phyloP scores from a whole-genome alignment of 768 basidiomycete species.

The Auricularia auricula-judae region DNA sequence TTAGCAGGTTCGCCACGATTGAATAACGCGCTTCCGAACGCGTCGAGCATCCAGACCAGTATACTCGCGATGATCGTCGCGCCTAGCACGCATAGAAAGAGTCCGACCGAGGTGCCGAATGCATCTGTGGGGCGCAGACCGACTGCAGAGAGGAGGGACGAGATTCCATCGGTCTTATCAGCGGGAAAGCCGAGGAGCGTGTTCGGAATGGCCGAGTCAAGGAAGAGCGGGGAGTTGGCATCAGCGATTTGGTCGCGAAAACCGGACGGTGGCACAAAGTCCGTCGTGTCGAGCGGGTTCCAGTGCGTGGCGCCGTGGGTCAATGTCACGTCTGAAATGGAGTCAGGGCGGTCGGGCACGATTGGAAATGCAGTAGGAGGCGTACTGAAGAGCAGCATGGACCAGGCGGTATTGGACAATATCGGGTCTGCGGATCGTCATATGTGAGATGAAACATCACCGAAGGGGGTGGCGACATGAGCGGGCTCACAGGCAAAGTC shows the following conservation, averaged over 20 bases:
- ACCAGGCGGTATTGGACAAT: conserved; percentile 80
- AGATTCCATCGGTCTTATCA: conserved; percentile 55
- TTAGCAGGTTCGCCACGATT: background rate
- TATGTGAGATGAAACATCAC: background rate
- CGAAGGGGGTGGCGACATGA: background rate
- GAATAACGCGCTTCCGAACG: conserved; percentile 17
- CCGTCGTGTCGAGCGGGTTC: conserved; percentile 49
- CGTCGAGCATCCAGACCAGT: conserved; percentile 65
- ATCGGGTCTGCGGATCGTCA: conserved; percentile 58
- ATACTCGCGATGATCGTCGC: conserved; percentile 60
- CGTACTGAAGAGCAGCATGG: conserved; percentile 66
- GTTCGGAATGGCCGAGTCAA: conserved; percentile 59
- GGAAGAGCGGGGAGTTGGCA: conserved; percentile 61
- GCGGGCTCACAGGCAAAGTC: conserved; percentile 69
- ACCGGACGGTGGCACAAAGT: conserved; percentile 53
- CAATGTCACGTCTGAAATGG: conserved; percentile 57
- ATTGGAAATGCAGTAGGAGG: conserved; percentile 2
- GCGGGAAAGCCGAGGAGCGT: conserved; percentile 59
- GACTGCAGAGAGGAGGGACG: conserved; percentile 73
- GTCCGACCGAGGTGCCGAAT: conserved; percentile 67
- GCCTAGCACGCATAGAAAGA: conserved; percentile 74
- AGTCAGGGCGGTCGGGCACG: background rate
- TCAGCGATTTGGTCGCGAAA: conserved; percentile 70
- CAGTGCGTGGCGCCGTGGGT: conserved; percentile 45
- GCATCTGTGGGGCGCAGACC: conserved; percentile 76